A percentile compares a stretch with the other conserved stretches of the same genome.
phyloP scores from a whole-genome alignment of 306 rosid genomes.

The Corylus avellana region DNA sequence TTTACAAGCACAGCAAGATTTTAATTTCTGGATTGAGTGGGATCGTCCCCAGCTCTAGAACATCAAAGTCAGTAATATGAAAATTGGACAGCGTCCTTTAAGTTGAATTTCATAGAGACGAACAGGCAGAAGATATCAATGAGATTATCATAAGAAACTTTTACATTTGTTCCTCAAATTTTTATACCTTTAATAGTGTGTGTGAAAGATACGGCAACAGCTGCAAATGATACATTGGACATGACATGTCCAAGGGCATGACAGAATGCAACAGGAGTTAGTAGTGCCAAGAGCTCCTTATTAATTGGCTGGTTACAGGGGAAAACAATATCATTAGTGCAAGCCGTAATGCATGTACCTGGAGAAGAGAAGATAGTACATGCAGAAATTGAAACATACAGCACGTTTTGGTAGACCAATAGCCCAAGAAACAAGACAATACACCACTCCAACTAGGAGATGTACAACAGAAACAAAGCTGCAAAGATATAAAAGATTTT shows the following conservation, averaged over 20 bases:
- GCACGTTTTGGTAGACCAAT: slow-evolving; percentile 94
- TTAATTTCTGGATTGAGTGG: neutral
- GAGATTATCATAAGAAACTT: slow-evolving; percentile 9
- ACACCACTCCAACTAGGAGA: slow-evolving; percentile 81
- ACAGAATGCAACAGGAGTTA: slow-evolving; percentile 86
- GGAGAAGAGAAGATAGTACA: neutral
- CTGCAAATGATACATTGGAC: slow-evolving; percentile 95
- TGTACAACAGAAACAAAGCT: slow-evolving; percentile 92
- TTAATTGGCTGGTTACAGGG: slow-evolving; percentile 38
- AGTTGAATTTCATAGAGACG: neutral
- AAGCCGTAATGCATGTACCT: slow-evolving; percentile 10
- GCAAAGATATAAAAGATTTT: slow-evolving; percentile 29
- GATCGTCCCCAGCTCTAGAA: neutral
- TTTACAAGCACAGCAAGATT: neutral
- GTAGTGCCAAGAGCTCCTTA: slow-evolving; percentile 60
- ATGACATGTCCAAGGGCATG: slow-evolving; percentile 96
- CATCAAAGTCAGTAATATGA: neutral
- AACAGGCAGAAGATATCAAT: neutral
- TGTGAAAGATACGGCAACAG: slow-evolving; percentile 95
- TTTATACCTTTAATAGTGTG: slow-evolving; percentile 81
- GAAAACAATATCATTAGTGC: neutral
- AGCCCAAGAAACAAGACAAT: slow-evolving; percentile 80
- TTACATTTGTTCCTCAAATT: neutral
- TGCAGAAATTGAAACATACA: slow-evolving; percentile 47
- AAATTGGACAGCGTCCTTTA: neutral